Evolutionary conservation across 495 filamentous ascomycete species (phyloP).

Genomic region (Daldinia caldariorum): DNA sequence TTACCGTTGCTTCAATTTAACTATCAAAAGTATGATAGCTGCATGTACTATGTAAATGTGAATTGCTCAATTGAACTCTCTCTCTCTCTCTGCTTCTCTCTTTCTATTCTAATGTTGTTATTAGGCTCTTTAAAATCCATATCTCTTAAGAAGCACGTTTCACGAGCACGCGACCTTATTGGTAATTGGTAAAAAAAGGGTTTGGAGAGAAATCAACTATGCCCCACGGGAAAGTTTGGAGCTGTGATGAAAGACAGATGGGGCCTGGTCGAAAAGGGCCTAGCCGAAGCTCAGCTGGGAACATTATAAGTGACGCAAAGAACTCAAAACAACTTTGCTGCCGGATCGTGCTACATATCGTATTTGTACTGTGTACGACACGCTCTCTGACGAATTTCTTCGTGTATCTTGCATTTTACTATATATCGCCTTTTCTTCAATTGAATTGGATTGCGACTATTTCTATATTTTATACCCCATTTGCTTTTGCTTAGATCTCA

Average conservation of each 20-base stretch:
- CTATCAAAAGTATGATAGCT: no score
- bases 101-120: background rate
- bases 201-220: background rate
- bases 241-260: background rate
- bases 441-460: background rate
- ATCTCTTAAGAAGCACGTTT: conserved; percentile 31
- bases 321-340: conserved; percentile 5
- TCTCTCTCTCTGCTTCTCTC: no score
- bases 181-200: conserved; percentile 31
- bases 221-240: background rate
- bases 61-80: no score
- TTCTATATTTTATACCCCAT: background rate
- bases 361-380: conserved; percentile 25
- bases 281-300: conserved; percentile 25
- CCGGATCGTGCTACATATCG: conserved; percentile 6
- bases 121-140: background rate
- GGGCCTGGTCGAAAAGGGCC: conserved; percentile 3
- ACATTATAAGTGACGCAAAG: conserved; percentile 31
- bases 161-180: conserved; percentile 23
- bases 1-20: no score
- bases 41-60: no score
- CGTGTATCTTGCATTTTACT: background rate
- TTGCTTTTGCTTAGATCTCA: background rate
- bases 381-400: conserved; percentile 3
- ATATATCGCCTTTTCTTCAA: background rate